phyloP scores from a whole-genome alignment of 139 green algal species.

The Chlorella sorokiniana region DNA sequence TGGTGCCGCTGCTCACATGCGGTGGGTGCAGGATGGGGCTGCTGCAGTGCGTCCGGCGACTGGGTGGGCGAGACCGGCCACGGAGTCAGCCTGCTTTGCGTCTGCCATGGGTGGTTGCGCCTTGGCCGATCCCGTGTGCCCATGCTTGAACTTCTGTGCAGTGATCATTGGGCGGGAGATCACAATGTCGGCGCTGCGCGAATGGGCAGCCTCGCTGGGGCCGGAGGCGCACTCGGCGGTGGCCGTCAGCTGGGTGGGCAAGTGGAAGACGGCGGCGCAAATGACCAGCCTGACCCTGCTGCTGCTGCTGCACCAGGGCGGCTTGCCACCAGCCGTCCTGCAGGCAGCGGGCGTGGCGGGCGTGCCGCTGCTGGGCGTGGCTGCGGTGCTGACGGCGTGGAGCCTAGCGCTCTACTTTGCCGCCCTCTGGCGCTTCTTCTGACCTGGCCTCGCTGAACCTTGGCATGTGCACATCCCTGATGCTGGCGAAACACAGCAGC shows the following conservation, averaged over 20 bases:
- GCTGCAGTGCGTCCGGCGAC: neutral
- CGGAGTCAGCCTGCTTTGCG: neutral
- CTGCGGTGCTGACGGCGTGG: conserved; percentile 67
- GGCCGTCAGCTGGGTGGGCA: conserved; percentile 81
- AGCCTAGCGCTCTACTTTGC: conserved; percentile 48
- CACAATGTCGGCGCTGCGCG: conserved; percentile 88
- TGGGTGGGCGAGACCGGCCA: neutral
- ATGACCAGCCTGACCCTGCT: conserved; percentile 70
- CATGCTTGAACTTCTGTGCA: too few species aligned
- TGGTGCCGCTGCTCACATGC: conserved; percentile 68
- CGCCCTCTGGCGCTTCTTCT: conserved; percentile 47
- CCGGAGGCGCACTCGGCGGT: conserved; percentile 77
- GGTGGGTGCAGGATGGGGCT: conserved; percentile 24
- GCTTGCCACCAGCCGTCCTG: neutral
- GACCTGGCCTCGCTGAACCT: neutral
- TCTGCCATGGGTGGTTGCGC: too few species aligned
- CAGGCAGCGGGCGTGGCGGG: conserved; percentile 42
- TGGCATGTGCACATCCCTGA: neutral
- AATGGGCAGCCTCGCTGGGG: conserved; percentile 85
- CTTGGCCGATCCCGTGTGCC: too few species aligned
- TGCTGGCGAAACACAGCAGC: too few species aligned
- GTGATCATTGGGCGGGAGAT: conserved; percentile 91
- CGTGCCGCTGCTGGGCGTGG: conserved; percentile 68
- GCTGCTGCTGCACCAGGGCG: conserved; percentile 55
- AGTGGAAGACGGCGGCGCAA: conserved; percentile 90